Evolutionary conservation across 2,329 filamentous ascomycete species (phyloP).

Genomic region (Paramyrothecium sp.): DNA sequence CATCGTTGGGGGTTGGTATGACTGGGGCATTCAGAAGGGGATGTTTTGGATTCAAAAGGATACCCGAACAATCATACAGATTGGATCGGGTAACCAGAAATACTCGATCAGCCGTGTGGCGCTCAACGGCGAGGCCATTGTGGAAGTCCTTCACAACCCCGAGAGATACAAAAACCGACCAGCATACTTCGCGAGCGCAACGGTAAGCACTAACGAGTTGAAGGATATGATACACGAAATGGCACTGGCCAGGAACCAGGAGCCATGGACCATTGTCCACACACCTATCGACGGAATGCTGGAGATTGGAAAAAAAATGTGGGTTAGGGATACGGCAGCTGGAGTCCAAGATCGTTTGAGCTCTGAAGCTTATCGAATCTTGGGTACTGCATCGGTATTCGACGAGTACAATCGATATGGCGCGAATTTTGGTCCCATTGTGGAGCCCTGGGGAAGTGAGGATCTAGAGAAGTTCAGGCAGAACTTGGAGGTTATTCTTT

Average conservation of each 20-base stretch:
- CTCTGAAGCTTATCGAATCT: conserved; percentile 7
- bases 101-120: not conserved
- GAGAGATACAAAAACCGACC: not conserved
- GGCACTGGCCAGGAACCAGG: not conserved
- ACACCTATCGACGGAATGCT: not conserved
- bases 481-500: too few relatives aligned
- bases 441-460: too few relatives aligned
- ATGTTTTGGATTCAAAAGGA: conserved; percentile 15
- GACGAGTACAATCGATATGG: conserved; percentile 12
- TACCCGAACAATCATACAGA: conserved; percentile 7
- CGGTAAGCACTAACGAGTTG: not conserved
- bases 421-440: conserved; percentile 6
- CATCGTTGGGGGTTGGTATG: conserved; percentile 15
- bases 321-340: not conserved
- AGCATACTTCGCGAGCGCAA: not conserved
- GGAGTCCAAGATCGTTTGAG: conserved; percentile 3
- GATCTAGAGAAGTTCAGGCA: too few relatives aligned
- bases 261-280: not conserved
- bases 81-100: not conserved
- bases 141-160: not conserved
- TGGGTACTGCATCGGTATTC: conserved; percentile 9
- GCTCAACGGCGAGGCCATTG: not conserved
- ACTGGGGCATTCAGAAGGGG: conserved; percentile 14
- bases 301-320: not conserved
- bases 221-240: not conserved